phyloP scores from a whole-genome alignment of 2,329 filamentous ascomycete genomes.

The Nemania abortiva region DNA sequence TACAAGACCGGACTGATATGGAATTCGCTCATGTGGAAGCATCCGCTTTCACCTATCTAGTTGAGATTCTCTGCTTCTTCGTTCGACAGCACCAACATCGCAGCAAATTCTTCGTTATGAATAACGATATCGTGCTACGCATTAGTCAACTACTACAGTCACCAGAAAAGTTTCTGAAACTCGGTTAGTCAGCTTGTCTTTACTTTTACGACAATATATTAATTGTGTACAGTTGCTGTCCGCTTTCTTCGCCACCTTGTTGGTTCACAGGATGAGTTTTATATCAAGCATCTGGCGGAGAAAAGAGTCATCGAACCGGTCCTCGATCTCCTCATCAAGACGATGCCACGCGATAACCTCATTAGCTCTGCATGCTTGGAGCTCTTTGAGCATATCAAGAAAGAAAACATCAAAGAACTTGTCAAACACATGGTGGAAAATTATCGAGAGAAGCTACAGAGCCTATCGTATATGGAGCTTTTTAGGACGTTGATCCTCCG shows the following conservation, averaged over 20 bases:
- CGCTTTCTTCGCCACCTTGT: slow-evolving; percentile 94
- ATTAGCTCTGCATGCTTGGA: slow-evolving; percentile 94
- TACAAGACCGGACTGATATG: slow-evolving; percentile 77
- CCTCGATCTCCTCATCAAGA: slow-evolving; percentile 83
- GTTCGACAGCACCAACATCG: slow-evolving; percentile 88
- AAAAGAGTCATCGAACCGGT: slow-evolving; percentile 87
- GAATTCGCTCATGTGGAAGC: slow-evolving; percentile 85
- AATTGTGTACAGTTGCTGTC: slow-evolving; percentile 73
- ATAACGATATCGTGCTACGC: slow-evolving; percentile 80
- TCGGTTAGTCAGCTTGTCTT: slow-evolving; percentile 69
- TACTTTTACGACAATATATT: slow-evolving; percentile 14
- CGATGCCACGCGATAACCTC: slow-evolving; percentile 91
- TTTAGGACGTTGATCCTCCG: slow-evolving; percentile 81
- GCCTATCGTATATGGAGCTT: slow-evolving; percentile 84
- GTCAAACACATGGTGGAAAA: slow-evolving; percentile 87
- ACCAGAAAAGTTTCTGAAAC: slow-evolving; percentile 90
- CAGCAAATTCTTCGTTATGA: slow-evolving; percentile 88
- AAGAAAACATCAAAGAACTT: slow-evolving; percentile 83
- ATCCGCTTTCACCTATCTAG: slow-evolving; percentile 88
- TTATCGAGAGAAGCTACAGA: slow-evolving; percentile 80
- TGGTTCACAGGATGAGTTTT: slow-evolving; percentile 89
- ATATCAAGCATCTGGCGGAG: slow-evolving; percentile 85
- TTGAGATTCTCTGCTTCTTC: slow-evolving; percentile 95
- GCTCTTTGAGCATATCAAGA: slow-evolving; percentile 90
- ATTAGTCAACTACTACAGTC: slow-evolving; percentile 85